Evolutionary conservation across 441 rosid species (phyloP).

Genomic region (Sinapis alba): DNA sequence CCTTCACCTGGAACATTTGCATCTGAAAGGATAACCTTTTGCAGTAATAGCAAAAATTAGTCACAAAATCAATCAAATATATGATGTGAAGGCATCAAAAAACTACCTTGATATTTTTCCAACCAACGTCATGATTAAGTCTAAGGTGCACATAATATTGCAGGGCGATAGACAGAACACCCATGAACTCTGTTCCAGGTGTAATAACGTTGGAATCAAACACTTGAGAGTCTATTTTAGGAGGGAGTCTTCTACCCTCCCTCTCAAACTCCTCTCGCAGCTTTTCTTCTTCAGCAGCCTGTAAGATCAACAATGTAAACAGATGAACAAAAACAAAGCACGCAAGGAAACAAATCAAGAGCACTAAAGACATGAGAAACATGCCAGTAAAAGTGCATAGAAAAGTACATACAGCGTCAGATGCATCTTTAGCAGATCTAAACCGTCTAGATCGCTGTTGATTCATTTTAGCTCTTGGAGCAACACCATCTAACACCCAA

Average conservation of each 20-base stretch:
- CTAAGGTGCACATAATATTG: slow-evolving; percentile 50
- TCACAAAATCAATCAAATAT: slow-evolving; percentile 15
- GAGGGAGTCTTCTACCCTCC: slow-evolving; percentile 91
- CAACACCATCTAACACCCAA: slow-evolving; percentile 78
- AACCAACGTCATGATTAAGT: slow-evolving; percentile 49
- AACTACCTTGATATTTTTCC: slow-evolving; percentile 58
- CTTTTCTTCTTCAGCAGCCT: slow-evolving; percentile 91
- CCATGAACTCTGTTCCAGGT: slow-evolving; percentile 67
- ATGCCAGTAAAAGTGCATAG: slow-evolving; percentile 28
- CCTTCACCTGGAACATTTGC: slow-evolving; percentile 99
- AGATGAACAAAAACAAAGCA: slow-evolving; percentile 12
- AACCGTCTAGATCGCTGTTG: slow-evolving; percentile 93
- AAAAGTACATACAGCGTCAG: slow-evolving; percentile 66
- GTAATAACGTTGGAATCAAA: slow-evolving; percentile 58
- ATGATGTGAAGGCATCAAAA: no score
- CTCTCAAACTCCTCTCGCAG: slow-evolving; percentile 83
- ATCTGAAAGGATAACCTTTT: slow-evolving; percentile 94
- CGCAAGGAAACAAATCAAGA: neutral
- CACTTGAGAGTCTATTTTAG: slow-evolving; percentile 63
- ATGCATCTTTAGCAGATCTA: slow-evolving; percentile 92
- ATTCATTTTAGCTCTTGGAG: slow-evolving; percentile 95
- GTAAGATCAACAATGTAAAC: slow-evolving; percentile 23
- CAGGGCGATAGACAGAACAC: slow-evolving; percentile 48
- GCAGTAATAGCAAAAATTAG: slow-evolving; percentile 37
- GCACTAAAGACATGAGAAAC: neutral